phyloP scores from a whole-genome alignment of 2,329 filamentous ascomycete species.

The Aspergillus fumigatiaffinis region DNA sequence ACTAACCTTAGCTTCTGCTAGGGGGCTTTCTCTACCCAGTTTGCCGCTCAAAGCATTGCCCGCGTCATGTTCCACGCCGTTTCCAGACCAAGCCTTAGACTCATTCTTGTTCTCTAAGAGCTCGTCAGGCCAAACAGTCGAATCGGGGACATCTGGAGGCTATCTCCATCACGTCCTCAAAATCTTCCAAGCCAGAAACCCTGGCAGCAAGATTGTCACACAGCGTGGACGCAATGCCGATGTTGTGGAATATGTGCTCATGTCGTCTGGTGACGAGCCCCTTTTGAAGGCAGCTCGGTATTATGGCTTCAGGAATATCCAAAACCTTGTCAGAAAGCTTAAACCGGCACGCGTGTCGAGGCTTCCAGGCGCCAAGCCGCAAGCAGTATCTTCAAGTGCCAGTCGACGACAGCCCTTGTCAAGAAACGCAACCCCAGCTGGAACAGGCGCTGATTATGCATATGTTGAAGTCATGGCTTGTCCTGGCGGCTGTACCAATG shows the following conservation, averaged over 20 bases:
- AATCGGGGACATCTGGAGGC: constrained; percentile 79
- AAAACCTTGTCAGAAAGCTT: constrained; percentile 89
- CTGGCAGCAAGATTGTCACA: constrained; percentile 67
- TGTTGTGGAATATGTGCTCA: constrained; percentile 78
- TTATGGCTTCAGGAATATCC: constrained; percentile 97
- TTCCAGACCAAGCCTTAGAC: constrained; percentile 69
- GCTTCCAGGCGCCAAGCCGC: constrained; percentile 69
- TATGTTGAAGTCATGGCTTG: constrained; percentile 99
- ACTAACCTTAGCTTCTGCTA: constrained; percentile 78
- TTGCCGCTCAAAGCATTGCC: constrained; percentile 59
- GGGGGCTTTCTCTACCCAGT: constrained; percentile 70
- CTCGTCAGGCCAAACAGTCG: constrained; percentile 40
- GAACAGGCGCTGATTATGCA: constrained; percentile 62
- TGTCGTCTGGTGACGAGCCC: constrained; percentile 51
- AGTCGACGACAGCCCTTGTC: constrained; percentile 28
- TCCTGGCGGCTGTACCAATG: constrained; percentile 97
- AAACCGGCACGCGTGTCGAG: constrained; percentile 75
- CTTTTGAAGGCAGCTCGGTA: constrained; percentile 82
- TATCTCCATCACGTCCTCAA: constrained; percentile 82
- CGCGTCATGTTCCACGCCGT: constrained; percentile 48
- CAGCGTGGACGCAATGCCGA: constrained; percentile 82
- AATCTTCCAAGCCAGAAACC: constrained; percentile 65
- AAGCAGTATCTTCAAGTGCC: constrained; percentile 25
- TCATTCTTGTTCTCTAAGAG: constrained; percentile 68
- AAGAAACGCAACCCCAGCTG: constrained; percentile 27